These are phyloP conservation scores for Peltaster fructicola DNA, from an alignment of 2,329 filamentous ascomycete genomes.

Conservation along the genomic window DNA sequence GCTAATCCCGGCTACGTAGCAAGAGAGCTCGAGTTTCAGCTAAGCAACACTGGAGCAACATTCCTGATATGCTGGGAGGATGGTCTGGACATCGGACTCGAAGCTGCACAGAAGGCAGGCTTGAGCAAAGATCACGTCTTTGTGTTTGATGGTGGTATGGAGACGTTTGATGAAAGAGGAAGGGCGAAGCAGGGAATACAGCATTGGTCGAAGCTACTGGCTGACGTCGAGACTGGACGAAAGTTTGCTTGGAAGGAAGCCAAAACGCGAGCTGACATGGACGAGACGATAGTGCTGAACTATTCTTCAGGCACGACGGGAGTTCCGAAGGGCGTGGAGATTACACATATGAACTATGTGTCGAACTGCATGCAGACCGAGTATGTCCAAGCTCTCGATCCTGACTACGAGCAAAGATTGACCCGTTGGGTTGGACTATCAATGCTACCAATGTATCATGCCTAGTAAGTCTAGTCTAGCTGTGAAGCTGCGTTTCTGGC, in stretches of 20 bases:
- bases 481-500: too few relatives aligned
- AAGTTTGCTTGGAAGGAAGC: constrained; percentile 47
- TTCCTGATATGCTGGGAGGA: constrained; percentile 47
- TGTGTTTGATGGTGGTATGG: constrained; percentile 40
- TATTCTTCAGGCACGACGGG: constrained; percentile 69
- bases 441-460: constrained; percentile 54
- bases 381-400: constrained; percentile 28
- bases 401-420: constrained; percentile 30
- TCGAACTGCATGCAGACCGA: constrained; percentile 48
- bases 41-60: constrained; percentile 50
- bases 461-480: too few relatives aligned
- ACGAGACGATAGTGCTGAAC: constrained; percentile 51
- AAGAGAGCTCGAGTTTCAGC: constrained; percentile 57
- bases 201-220: constrained; percentile 49
- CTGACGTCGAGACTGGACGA: constrained; percentile 32
- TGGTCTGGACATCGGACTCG: constrained; percentile 44
- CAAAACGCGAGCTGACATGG: constrained; percentile 28
- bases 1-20: constrained; percentile 54
- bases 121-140: constrained; percentile 41
- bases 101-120: constrained; percentile 43
- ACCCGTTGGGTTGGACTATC: constrained; percentile 35
- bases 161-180: constrained; percentile 25
- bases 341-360: constrained; percentile 61
- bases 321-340: constrained; percentile 67
- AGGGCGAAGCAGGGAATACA: constrained; percentile 23